Evolutionary conservation across 257 asterid genomes (phyloP).

Genomic region (Solanum appendiculatum): DNA sequence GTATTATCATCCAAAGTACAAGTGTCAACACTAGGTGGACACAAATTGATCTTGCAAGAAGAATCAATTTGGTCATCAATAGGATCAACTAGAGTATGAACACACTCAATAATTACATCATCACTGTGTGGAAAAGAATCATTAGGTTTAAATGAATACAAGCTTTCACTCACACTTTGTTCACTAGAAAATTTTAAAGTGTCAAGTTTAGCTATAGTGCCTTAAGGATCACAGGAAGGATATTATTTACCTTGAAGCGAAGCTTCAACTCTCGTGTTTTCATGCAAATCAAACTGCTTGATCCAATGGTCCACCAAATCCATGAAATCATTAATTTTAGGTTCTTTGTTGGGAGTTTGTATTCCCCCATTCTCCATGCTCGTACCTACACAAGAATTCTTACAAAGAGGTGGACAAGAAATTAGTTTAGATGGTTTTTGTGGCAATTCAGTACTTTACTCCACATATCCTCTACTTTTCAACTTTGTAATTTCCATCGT

Average conservation of each 20-base stretch:
- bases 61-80: not conserved
- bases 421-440: not conserved
- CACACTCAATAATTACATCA: not conserved
- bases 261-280: not conserved
- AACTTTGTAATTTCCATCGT: not conserved
- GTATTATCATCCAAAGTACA: too few species aligned
- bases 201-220: not conserved
- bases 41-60: not conserved
- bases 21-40: too few species aligned
- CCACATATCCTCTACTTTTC: not conserved
- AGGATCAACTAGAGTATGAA: not conserved
- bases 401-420: not conserved
- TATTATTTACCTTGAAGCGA: not conserved
- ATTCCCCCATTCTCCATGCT: not conserved
- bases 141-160: not conserved
- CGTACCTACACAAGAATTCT: not conserved
- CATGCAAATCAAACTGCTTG: not conserved
- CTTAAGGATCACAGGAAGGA: not conserved
- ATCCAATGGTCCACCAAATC: not conserved
- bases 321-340: not conserved
- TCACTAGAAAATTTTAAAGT: not conserved
- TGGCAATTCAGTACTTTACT: not conserved
- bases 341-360: not conserved
- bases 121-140: not conserved
- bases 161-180: not conserved